Conservation (phyloP, 768 basidiomycete genomes). For the Leccinum variicolor region DNA sequence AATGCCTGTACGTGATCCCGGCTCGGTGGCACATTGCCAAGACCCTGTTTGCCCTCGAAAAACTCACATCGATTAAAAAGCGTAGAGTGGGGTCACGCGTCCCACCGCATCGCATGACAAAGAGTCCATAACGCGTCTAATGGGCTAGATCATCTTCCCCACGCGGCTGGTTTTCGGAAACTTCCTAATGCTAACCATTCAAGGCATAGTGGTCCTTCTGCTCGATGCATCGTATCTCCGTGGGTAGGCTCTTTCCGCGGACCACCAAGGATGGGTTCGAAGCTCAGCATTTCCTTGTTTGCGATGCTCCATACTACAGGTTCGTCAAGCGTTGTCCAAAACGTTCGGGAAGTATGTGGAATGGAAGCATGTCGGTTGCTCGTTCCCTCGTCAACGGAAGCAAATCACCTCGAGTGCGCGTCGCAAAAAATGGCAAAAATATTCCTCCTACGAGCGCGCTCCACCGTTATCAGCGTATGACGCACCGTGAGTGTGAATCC, state of each 20-base stretch:
- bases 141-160: background rate
- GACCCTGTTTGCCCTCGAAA: background rate
- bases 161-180: background rate
- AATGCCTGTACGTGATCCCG: background rate
- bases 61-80: background rate
- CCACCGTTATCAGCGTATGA: slow-evolving; percentile 5
- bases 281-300: slow-evolving; percentile 7
- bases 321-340: slow-evolving; percentile 7
- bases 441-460: slow-evolving; percentile 1
- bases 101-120: too few species aligned
- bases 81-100: background rate
- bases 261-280: slow-evolving; percentile 7
- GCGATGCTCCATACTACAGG: background rate
- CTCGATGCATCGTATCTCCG: background rate
- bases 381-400: slow-evolving; percentile 3
- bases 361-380: slow-evolving; percentile 1
- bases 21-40: background rate
- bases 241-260: background rate
- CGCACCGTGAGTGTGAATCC: background rate
- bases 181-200: background rate
- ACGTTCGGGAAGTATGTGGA: background rate
- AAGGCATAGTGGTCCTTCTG: background rate
- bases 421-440: slow-evolving; percentile 3
- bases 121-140: background rate
- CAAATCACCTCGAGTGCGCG: background rate